phyloP scores from a whole-genome alignment of 176 grass and related monocot genomes.

The Oryza rufipogon region DNA sequence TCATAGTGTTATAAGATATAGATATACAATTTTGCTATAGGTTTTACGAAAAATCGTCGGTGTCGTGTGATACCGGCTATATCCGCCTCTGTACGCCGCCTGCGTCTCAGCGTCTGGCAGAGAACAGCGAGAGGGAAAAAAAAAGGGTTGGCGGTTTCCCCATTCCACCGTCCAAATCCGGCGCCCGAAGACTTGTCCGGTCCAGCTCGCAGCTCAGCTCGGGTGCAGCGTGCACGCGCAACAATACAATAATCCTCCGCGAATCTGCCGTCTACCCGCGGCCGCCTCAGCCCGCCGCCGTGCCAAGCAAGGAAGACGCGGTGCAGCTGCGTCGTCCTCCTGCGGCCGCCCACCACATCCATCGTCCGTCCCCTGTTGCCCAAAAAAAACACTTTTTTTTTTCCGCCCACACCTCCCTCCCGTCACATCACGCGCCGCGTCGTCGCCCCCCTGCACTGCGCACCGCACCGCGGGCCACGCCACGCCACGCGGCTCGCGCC shows the following conservation, averaged over 20 bases:
- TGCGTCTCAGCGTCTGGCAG: background rate
- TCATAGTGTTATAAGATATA: too few relatives aligned
- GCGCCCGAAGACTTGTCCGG: background rate
- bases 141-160: background rate
- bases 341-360: slow-evolving; percentile 3
- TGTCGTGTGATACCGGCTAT: too few relatives aligned
- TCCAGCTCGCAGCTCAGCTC: background rate
- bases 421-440: slow-evolving; percentile 17
- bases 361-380: too few relatives aligned
- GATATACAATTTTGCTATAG: too few relatives aligned
- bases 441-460: background rate
- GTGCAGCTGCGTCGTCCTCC: background rate
- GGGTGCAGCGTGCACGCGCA: slow-evolving; percentile 17
- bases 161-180: slow-evolving; percentile 19
- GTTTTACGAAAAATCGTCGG: too few relatives aligned
- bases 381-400: background rate
- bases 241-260: background rate
- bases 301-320: slow-evolving; percentile 47
- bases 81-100: background rate
- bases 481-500: slow-evolving; percentile 21
- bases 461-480: slow-evolving; percentile 54
- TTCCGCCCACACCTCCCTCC: background rate
- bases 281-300: slow-evolving; percentile 30
- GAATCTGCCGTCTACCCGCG: background rate
- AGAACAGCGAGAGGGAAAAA: background rate